Base-by-base conservation (phyloP, 352 stramenopile species). In the Globisporangium paddicum region DNA sequence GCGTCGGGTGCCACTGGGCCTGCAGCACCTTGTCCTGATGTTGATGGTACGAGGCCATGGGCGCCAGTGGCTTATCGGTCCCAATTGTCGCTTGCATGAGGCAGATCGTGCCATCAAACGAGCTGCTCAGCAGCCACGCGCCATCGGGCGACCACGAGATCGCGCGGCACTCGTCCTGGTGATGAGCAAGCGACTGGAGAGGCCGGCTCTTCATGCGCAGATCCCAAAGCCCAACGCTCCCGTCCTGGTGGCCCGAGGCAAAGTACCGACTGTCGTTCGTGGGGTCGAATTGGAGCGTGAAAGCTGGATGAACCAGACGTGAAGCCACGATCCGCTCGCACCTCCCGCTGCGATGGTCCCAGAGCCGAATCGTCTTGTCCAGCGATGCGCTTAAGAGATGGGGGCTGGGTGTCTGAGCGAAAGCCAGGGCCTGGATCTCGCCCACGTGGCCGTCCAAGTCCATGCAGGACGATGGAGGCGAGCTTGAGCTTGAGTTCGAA, bases 21-120 rank as follows among this genome's bases (percentile, higher is more conserved):
- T 89, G 78, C 14, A 93, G 58, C 21, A 92, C 70, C 55, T 89
- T 92, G 51, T 79, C 80, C 3, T 73, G 48, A 66, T 90, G 74
- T 49, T 84, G 79, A 28, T 75, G 68, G 53, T 77, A 90, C 21
- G 73, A 73, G 13, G 76, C 69, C 5, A 86, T 66, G n/a, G 77
- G 57, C n/a, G 61, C 38, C 35, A 87, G 38, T 2, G 25, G 18
- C 9, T 7, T 49, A 7, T 32, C 38, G 3, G 38, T 19, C 28
- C 28, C 5, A 46, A 13, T 2, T 37, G 23, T 1, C 68, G 59
- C 21, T 8, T 64, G 40, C 41, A 67, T 51, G 37, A 90, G 21
- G 47, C 76, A 83, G 25, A 89, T 52, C 5, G 78, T 85, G 37
- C 80, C 74, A 49, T 91, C 79, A 38, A 91, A 89, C 3, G 68